Percentiles rank a stretch among this genome's conserved stretches.
phyloP scores from a whole-genome alignment of 2,329 filamentous ascomycete species.

The Rhynchosporium graminicola region DNA sequence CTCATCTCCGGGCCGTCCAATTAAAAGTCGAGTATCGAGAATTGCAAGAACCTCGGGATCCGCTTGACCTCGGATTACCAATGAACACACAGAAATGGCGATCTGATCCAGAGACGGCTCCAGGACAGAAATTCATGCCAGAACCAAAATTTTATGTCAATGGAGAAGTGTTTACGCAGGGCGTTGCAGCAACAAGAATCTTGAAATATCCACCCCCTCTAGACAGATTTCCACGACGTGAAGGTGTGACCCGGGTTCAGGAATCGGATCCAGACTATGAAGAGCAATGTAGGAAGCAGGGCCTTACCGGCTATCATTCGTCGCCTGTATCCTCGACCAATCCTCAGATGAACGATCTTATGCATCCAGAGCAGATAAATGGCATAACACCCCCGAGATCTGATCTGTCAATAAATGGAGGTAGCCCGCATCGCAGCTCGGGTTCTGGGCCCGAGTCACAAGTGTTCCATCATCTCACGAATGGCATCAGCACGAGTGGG shows the following conservation, averaged over 20 bases:
- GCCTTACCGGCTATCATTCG: conserved; percentile 41
- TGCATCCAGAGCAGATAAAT: conserved; percentile 29
- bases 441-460: conserved; percentile 19
- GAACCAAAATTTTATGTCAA: conserved; percentile 60
- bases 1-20: conserved; percentile 58
- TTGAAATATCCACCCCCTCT: conserved; percentile 53
- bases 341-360: conserved; percentile 20
- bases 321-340: conserved; percentile 21
- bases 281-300: conserved; percentile 57
- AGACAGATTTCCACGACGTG: conserved; percentile 54
- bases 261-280: conserved; percentile 59
- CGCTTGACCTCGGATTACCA: conserved; percentile 21
- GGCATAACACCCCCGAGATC: conserved; percentile 40
- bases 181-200: conserved; percentile 48
- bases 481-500: conserved; percentile 15
- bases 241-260: conserved; percentile 54
- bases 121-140: conserved; percentile 56
- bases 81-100: conserved; percentile 52
- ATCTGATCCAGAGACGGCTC: conserved; percentile 55
- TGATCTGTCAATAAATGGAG: conserved; percentile 37
- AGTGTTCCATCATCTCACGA: conserved; percentile 17
- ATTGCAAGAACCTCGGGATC: conserved; percentile 28
- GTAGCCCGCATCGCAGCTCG: conserved; percentile 29
- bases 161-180: conserved; percentile 55
- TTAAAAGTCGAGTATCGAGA: conserved; percentile 62